A percentile compares a stretch with the other conserved stretches of the same genome.
Conservation (phyloP, 1,284 basidiomycete genomes). For the Vanrija pseudolonga region DNA sequence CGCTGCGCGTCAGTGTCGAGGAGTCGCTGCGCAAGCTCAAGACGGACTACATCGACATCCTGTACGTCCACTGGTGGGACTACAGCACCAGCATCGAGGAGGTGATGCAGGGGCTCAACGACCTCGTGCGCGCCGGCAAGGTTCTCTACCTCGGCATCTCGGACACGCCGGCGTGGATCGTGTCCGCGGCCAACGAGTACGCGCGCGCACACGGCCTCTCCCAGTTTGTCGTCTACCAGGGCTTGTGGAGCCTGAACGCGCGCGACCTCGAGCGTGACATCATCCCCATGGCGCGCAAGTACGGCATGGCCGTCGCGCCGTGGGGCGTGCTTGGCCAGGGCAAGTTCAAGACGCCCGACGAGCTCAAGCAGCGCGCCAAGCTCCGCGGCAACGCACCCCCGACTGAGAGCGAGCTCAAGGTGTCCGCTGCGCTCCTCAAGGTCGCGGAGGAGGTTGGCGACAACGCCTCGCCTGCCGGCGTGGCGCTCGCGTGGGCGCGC, state of each 20-base stretch:
- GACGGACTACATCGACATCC: constrained; percentile 52
- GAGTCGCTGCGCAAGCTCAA: constrained; percentile 48
- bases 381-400: constrained; percentile 17
- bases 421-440: constrained; percentile 40
- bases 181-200: constrained; percentile 57
- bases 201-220: constrained; percentile 54
- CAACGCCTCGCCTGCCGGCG: constrained; percentile 29
- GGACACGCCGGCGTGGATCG: constrained; percentile 59
- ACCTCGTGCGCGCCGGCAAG: constrained; percentile 46
- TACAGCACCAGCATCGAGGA: constrained; percentile 49
- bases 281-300: constrained; percentile 56
- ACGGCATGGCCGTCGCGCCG: constrained; percentile 51
- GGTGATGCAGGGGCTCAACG: constrained; percentile 50
- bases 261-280: constrained; percentile 61
- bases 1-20: constrained; percentile 25
- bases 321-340: constrained; percentile 51
- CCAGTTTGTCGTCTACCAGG: constrained; percentile 60
- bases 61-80: constrained; percentile 52
- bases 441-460: constrained; percentile 44
- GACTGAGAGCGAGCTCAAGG: constrained; percentile 27
- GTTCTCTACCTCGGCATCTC: constrained; percentile 50
- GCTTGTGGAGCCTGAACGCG: constrained; percentile 53
- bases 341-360: constrained; percentile 46
- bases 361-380: constrained; percentile 35
- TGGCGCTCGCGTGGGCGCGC: constrained; percentile 33